A percentile compares a stretch with the other conserved stretches of the same genome.
phyloP scores from a whole-genome alignment of 169 alveolate genomes.

The Theileria annulata region DNA sequence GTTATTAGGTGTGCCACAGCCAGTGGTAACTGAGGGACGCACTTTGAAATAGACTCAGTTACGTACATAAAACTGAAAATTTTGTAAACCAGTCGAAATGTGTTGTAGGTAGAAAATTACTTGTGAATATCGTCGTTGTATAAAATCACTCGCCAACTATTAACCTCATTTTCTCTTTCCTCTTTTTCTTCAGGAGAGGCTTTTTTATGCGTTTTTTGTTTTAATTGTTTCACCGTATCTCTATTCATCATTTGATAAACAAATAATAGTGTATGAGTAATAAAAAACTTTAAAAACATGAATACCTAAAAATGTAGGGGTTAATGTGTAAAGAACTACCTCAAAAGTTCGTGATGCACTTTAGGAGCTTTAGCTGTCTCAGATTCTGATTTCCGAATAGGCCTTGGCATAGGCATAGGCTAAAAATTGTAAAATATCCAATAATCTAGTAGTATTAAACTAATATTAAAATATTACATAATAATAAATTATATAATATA shows the following conservation, averaged over 20 bases:
- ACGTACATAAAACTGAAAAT: slow-evolving; percentile 73
- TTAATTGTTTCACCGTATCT: slow-evolving; percentile 8
- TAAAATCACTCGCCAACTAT: slow-evolving; percentile 82
- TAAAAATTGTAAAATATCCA: neutral
- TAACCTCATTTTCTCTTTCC: slow-evolving; percentile 66
- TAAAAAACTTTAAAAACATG: too few species aligned
- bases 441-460: too few species aligned
- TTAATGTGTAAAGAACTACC: neutral
- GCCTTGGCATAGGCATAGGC: neutral
- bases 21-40: slow-evolving; percentile 73
- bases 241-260: too few species aligned
- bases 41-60: slow-evolving; percentile 73
- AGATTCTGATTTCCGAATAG: neutral
- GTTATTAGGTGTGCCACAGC: slow-evolving; percentile 82
- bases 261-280: too few species aligned
- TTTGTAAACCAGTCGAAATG: neutral
- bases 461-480: too few species aligned
- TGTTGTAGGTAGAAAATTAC: slow-evolving; percentile 33
- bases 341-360: slow-evolving; percentile 11
- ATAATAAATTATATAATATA: neutral
- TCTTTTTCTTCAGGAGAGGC: slow-evolving; percentile 31
- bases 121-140: slow-evolving; percentile 85
- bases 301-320: neutral
- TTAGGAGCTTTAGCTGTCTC: neutral
- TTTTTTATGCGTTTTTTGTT: neutral